Conservation (phyloP, 2,329 filamentous ascomycete species). For the Calonectria montana region DNA sequence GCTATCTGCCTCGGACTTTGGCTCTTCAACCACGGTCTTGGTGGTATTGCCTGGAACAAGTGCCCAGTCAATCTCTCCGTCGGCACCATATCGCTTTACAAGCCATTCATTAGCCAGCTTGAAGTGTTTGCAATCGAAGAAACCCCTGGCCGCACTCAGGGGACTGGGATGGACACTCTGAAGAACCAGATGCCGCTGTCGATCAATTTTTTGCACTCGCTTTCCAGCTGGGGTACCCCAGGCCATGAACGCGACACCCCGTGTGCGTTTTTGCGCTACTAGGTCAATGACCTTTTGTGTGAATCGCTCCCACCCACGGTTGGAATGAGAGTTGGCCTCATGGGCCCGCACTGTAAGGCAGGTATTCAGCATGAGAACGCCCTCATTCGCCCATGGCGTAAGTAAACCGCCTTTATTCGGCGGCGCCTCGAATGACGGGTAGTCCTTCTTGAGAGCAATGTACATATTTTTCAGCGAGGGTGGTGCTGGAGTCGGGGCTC, state of each 20-base stretch:
- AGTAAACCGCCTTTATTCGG: constrained; percentile 84
- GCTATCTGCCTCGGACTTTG: constrained; percentile 39
- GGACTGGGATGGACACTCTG: constrained; percentile 93
- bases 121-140: constrained; percentile 87
- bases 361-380: constrained; percentile 93
- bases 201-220: constrained; percentile 79
- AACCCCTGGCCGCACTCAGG: constrained; percentile 85
- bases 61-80: constrained; percentile 88
- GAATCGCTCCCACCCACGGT: constrained; percentile 91
- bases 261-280: constrained; percentile 79
- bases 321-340: constrained; percentile 86
- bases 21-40: constrained; percentile 41
- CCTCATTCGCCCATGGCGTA: constrained; percentile 93
- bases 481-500: constrained; percentile 86
- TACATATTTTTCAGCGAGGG: constrained; percentile 96
- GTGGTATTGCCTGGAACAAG: constrained; percentile 54
- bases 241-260: constrained; percentile 92
- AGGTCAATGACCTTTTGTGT: constrained; percentile 93
- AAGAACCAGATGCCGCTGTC: constrained; percentile 81
- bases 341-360: constrained; percentile 93
- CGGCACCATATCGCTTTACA: constrained; percentile 79
- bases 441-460: constrained; percentile 87
- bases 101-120: constrained; percentile 89
- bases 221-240: constrained; percentile 91
- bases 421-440: constrained; percentile 81